Percentiles rank a stretch among this genome's conserved stretches.
Conservation (phyloP, 495 filamentous ascomycete species). For the Penicillium macrosclerotiorum region DNA sequence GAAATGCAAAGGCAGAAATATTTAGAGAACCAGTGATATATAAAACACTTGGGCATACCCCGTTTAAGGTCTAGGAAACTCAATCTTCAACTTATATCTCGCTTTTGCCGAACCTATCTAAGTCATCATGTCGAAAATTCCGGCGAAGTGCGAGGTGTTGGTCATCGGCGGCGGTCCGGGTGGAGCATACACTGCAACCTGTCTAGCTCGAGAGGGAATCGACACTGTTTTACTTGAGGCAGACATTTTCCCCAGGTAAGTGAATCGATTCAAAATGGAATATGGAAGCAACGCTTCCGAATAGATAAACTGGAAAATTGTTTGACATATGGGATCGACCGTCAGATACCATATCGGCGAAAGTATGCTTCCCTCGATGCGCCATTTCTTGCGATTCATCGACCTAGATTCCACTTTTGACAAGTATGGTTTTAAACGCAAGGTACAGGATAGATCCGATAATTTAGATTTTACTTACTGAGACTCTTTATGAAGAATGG, state of each 20-base stretch:
- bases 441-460: slow-evolving; percentile 44
- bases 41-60: too few relatives aligned
- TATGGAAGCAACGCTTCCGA: too few relatives aligned
- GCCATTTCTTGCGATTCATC: slow-evolving; percentile 48
- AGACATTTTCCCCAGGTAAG: slow-evolving; percentile 44
- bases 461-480: background rate
- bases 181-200: slow-evolving; percentile 45
- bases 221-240: slow-evolving; percentile 42
- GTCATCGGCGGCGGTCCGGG: slow-evolving; percentile 48
- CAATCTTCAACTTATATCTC: background rate
- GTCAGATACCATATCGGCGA: slow-evolving; percentile 29
- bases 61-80: too few relatives aligned
- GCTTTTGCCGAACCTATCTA: too few relatives aligned
- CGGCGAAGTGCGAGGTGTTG: slow-evolving; percentile 37
- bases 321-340: background rate
- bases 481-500: slow-evolving; percentile 27
- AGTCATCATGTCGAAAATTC: slow-evolving; percentile 22
- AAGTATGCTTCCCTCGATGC: slow-evolving; percentile 49
- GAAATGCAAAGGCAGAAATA: too few relatives aligned
- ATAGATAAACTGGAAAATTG: background rate
- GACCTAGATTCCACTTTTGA: slow-evolving; percentile 43
- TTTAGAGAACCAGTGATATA: too few relatives aligned
- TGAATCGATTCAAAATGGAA: too few relatives aligned
- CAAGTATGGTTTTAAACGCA: slow-evolving; percentile 42
- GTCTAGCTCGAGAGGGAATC: slow-evolving; percentile 44